Conservation (phyloP, 768 basidiomycete genomes). For the Gyrodon lividus region DNA sequence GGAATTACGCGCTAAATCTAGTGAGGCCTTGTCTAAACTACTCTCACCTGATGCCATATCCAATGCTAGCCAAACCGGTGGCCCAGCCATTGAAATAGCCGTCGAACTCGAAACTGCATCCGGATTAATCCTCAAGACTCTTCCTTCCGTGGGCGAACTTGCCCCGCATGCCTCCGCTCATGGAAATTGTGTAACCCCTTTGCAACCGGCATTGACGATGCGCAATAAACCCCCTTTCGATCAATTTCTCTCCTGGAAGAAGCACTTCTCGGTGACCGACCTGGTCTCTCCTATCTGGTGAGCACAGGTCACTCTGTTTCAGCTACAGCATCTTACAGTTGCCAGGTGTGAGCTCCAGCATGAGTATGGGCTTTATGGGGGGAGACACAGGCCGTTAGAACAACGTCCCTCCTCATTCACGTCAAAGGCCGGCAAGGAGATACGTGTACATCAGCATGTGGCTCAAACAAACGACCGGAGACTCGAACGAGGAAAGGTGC, state of each 20-base stretch:
- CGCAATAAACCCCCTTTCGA: constrained; percentile 36
- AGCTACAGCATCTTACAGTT: neutral
- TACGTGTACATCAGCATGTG: constrained; percentile 49
- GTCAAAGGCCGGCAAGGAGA: constrained; percentile 58
- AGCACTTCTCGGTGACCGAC: constrained; percentile 59
- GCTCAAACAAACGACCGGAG: constrained; percentile 55
- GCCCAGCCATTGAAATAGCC: constrained; percentile 33
- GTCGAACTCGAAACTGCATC: constrained; percentile 33
- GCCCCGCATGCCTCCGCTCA: no score
- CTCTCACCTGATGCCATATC: constrained; percentile 3
- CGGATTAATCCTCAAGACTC: neutral
- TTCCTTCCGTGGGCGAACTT: neutral
- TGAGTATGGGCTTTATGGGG: constrained; percentile 70
- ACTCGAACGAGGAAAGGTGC: constrained; percentile 56
- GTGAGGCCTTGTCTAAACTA: neutral
- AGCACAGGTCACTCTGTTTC: constrained; percentile 13
- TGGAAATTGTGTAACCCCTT: neutral
- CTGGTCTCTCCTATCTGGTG: constrained; percentile 62
- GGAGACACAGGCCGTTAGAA: constrained; percentile 46
- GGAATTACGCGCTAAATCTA: neutral
- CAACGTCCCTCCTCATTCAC: constrained; percentile 55
- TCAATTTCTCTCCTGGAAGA: constrained; percentile 43
- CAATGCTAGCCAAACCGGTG: constrained; percentile 2
- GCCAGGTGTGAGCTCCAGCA: constrained; percentile 78
- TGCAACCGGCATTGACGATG: neutral